Evolutionary conservation across 1,139 yeast genomes (phyloP), one percentile per base, ranked within the genome.

Genomic region (Kodamaea derodonti): DNA sequence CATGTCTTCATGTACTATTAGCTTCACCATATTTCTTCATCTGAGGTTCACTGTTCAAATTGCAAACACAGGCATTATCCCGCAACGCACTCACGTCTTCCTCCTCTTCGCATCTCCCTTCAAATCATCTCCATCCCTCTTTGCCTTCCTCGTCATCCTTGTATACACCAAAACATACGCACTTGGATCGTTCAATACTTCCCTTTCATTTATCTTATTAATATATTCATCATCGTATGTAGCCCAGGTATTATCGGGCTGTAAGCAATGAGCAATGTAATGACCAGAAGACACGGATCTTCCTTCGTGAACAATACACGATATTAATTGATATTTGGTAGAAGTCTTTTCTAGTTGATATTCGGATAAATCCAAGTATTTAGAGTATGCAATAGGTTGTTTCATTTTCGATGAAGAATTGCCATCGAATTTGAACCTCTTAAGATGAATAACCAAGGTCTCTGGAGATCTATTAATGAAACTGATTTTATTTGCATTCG

Each of bases 241-340:
- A 23, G 87, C 81, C 98, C 98, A 92, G 1, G 82, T 61, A 2
- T 87, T 87, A 56, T 86, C 92, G 1, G 97, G 95, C 56, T 90
- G 96, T 43, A 84, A 76, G 53, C 96, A 86, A 55, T 85, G 88
- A 1, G 95, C 84, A 42, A 88, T 77, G 53, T 92, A 92, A 59
- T 92, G 99, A 4, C 99, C 99, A 6, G 94, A 81, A 31, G 90
- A 80, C 11, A 90, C 80, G 1, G 95, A 84, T 42, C 97, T 73
- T 27, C 98, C 98, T 52, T 87, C 95, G 55, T 92, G 99, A 13
- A 88, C 90, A 41, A 90, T 84, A 14, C 90, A 96, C 14, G 92
- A 78, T n/a, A 78, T 71, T 42, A 92, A 70, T 54, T 81, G 82
- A 59, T 92, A 92, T 38, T 71, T 68, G 8, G 79, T 75, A 1